These are phyloP conservation scores for Eucalyptus cloeziana DNA, from an alignment of 345 rosid species.

Conservation along the genomic window DNA sequence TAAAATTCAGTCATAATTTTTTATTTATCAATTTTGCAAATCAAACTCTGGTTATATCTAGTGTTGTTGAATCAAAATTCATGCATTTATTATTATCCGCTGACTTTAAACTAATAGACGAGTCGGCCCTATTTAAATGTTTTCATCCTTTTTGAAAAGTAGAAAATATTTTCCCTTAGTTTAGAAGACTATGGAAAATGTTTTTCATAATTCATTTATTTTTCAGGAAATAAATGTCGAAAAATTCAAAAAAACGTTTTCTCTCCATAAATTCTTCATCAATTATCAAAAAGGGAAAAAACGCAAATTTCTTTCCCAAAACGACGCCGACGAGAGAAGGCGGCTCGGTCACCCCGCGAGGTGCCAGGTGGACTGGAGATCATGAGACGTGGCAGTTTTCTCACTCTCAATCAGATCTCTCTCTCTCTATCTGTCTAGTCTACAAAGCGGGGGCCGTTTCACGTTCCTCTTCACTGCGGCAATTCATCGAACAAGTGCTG, in stretches of 20 bases:
- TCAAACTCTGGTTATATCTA: no score
- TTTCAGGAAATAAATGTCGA: no score
- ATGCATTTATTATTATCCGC: no score
- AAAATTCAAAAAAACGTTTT: no score
- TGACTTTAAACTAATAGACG: accelerated
- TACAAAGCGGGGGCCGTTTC: neutral
- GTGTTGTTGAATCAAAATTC: neutral
- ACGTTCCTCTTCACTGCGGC: neutral
- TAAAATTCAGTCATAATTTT: no score
- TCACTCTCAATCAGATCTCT: neutral
- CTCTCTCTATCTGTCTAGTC: neutral
- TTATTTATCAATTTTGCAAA: neutral
- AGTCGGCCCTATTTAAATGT: no score
- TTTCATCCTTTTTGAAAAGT: no score
- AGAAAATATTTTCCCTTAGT: no score
- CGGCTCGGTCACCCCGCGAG: neutral
- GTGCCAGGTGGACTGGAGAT: neutral
- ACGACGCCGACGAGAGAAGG: neutral
- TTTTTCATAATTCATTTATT: no score
- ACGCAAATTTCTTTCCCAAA: neutral
- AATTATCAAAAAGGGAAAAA: neutral
- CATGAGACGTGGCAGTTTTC: constrained; percentile 8
- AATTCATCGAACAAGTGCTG: constrained; percentile 28
- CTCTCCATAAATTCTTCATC: no score
- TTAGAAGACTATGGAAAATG: no score